Base-by-base conservation (phyloP, 768 basidiomycete species). In the Albatrellus ellisii region DNA sequence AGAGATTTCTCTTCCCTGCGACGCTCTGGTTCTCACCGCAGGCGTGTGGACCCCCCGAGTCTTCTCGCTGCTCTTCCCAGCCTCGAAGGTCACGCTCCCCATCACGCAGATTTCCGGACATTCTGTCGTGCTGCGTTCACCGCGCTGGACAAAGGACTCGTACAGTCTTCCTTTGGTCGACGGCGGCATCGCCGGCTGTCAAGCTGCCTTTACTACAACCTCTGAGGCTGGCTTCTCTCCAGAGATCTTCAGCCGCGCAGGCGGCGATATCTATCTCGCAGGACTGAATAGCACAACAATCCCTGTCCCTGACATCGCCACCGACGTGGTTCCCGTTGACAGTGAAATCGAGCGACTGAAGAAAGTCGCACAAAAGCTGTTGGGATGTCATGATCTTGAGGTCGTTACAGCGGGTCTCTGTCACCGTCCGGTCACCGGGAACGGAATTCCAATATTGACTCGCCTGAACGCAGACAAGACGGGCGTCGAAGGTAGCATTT, bases 21-120 rank as follows among this genome's bases (percentile, higher is more conserved):
- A 56, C 36, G 56, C 46, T 26, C 45, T 66, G 42, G 46, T 64
- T 21, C 43, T 66, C 46, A 52, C 64, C 9, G 60, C 62, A 4
- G 63, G 63, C 0, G 59, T 59, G 32, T 64, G 63, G 62, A 59
- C 60, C 12, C 59, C 60, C 3, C 51, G 48, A 36, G 62, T 57
- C 18, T 58, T 55, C 49, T n/a, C 41, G 17, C 48, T 56, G 39
- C 58, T 61, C 14, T 58, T 60, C 52, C 56, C 58, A 9, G 46
- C 52, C 36, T 56, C 59, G 27, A 47, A 42, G 35, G 45, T 51
- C 34, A 48, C 53, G 18, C 59, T 58, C 11, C 51, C 54, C 11
- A 49, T 60, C 39, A 52, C 49, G 15, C 50, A 53, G 14, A 53
- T 58, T 41, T 56, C 57, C 4, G 57, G 59, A 11, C 53, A 57